Percentiles rank a stretch among this genome's conserved stretches.
Evolutionary conservation across 306 rosid genomes (phyloP).

Genomic region (Abrus precatorius): DNA sequence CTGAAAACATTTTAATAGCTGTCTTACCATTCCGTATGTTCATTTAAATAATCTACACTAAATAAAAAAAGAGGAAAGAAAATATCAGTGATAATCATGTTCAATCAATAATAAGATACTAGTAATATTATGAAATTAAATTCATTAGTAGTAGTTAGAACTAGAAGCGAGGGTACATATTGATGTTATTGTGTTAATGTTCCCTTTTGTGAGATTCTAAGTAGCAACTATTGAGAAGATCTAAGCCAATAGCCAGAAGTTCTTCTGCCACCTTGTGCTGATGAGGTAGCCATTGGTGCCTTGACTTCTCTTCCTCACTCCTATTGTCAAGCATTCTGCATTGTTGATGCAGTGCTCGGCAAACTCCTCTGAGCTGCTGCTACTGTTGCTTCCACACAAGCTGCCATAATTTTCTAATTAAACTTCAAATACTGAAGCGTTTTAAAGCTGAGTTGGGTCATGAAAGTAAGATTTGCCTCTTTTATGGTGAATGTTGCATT

Average conservation of each 20-base stretch:
- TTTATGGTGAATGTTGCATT: too few species aligned
- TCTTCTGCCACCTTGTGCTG: conserved; percentile 90
- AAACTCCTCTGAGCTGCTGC: conserved; percentile 66
- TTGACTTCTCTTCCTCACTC: conserved; percentile 85
- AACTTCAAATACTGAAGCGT: not conserved
- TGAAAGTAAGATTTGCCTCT: too few species aligned
- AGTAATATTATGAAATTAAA: conserved; percentile 10
- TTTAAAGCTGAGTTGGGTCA: not conserved
- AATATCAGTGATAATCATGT: not conserved
- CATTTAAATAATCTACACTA: not conserved
- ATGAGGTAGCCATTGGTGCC: conserved; percentile 82
- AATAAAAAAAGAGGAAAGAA: not conserved
- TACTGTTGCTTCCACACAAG: conserved; percentile 63
- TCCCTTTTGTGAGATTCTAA: conserved; percentile 16
- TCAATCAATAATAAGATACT: not conserved
- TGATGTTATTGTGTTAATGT: conserved; percentile 36
- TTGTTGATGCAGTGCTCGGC: conserved; percentile 75
- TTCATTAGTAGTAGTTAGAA: conserved; percentile 49
- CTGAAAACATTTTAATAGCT: not conserved
- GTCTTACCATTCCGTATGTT: not conserved
- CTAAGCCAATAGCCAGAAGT: conserved; percentile 91
- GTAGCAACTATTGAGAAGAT: not conserved
- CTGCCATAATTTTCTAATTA: conserved; percentile 49
- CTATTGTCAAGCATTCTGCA: conserved; percentile 84
- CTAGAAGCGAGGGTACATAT: conserved; percentile 30